A percentile compares a stretch with the other conserved stretches of the same genome.
These are phyloP conservation scores for Kwoniella europaea DNA, from an alignment of 768 basidiomycete species.

Conservation along the genomic window DNA sequence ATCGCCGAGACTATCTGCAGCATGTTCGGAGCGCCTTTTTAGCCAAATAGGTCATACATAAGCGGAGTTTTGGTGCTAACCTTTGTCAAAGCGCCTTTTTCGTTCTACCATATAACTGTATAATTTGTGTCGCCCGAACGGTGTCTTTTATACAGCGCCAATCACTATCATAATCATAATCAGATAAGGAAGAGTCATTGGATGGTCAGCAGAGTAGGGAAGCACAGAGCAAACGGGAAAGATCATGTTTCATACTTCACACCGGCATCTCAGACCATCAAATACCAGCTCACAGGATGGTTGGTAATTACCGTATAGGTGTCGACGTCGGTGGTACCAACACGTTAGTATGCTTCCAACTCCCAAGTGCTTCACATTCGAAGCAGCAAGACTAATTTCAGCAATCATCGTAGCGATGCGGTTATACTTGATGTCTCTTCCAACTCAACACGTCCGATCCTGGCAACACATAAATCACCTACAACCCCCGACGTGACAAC, in stretches of 20 bases:
- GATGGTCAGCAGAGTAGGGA: too few relatives aligned
- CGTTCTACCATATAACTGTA: background rate
- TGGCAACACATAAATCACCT: constrained; percentile 61
- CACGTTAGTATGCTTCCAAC: constrained; percentile 22
- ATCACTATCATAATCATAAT: background rate
- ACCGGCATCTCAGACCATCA: background rate
- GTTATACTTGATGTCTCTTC: constrained; percentile 59
- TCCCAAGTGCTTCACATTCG: too few relatives aligned
- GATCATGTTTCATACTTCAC: too few relatives aligned
- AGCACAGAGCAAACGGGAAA: too few relatives aligned
- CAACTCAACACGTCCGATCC: constrained; percentile 43
- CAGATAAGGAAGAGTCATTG: background rate
- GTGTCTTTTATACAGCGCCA: background rate
- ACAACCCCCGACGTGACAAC: constrained; percentile 68
- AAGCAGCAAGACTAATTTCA: too few relatives aligned
- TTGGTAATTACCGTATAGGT: constrained; percentile 26
- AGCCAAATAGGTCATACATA: too few relatives aligned
- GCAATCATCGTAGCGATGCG: constrained; percentile 48
- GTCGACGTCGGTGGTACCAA: constrained; percentile 49
- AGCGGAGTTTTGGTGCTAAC: too few relatives aligned
- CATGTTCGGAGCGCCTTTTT: background rate
- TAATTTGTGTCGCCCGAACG: background rate
- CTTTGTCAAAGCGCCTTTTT: too few relatives aligned
- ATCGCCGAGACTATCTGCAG: background rate
- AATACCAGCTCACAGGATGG: background rate